Base-by-base conservation (phyloP, 2,329 filamentous ascomycete species). In the Aspergillus fischeri region DNA sequence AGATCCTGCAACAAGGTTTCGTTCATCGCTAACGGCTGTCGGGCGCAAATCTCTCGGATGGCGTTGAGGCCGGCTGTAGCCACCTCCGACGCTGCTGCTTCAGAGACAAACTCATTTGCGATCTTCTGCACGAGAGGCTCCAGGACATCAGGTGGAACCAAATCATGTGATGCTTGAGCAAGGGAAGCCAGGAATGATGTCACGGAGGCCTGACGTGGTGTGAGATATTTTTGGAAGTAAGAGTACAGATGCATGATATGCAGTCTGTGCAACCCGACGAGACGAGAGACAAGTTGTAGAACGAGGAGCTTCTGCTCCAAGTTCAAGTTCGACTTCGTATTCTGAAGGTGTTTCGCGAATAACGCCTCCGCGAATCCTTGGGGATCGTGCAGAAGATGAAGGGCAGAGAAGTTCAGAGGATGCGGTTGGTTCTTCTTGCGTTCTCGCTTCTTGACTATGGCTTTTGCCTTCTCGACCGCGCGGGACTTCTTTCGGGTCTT, bases 91-190 rank as follows among this genome's bases (percentile, higher is more conserved):
- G 94, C 92, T 0, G 92, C 87, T 1, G 91, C 94, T 77, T 99
- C 94, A 0, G 92, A 96, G 1, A 99, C 93, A 70, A 99, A 99
- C 73, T 99, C 94, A 70, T 97, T 97, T 32, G 94, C 93, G 67
- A 99, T 97, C 78, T 97, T 97, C 72, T 91, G 88, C 2, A 99
- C 81, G 4, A 97, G 78, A 0, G 94, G 93, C 72, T 97, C 92
- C 10, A 99, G 80, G 0, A 87, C 89, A 79, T 99, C 94, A 0
- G 93, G 93, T 0, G 94, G 94, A 0, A 99, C 92, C 41, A 96
- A 82, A 62, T 87, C 89, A 72, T 99, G 94, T 7, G 91, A 92
- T 3, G 90, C 90, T 77, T 97, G 94, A 0, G 94, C 94, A 55
- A 97, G 82, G 10, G 88, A 96, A 11, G 94, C 94, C 56, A 99